These are phyloP conservation scores for Dactylellina drechsleri DNA, from an alignment of 2,329 filamentous ascomycete genomes.

Conservation along the genomic window DNA sequence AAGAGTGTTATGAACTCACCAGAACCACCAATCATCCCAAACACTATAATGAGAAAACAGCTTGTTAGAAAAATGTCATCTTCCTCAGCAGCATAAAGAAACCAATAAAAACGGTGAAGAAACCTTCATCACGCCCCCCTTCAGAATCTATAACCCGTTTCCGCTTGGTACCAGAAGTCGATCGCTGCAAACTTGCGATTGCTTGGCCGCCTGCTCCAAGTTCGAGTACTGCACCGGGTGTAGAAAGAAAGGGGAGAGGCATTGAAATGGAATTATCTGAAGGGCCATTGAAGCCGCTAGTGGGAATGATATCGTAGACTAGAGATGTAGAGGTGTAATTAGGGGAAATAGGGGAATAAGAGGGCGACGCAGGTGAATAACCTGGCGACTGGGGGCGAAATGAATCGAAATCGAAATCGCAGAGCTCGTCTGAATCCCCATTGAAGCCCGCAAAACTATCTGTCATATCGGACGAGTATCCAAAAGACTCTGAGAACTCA, in stretches of 20 bases:
- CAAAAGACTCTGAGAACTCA: not conserved
- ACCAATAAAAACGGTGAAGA: too few species aligned
- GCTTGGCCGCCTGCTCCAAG: not conserved
- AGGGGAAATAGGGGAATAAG: not conserved
- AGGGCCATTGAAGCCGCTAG: too few species aligned
- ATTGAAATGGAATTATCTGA: too few species aligned
- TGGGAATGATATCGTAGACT: too few species aligned
- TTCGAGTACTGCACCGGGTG: too few species aligned
- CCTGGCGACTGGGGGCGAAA: not conserved
- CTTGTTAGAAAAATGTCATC: not conserved
- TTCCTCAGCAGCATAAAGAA: not conserved
- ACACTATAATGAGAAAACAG: not conserved
- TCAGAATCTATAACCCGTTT: not conserved
- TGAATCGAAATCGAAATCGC: slow-evolving; percentile 10
- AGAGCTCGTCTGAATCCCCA: too few species aligned
- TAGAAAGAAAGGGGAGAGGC: too few species aligned
- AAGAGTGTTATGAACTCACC: not conserved
- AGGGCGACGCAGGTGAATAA: not conserved
- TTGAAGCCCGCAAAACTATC: too few species aligned
- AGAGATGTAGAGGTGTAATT: too few species aligned
- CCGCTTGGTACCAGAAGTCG: not conserved
- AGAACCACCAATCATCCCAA: not conserved
- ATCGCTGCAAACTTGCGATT: not conserved
- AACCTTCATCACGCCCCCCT: not conserved
- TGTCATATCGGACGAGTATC: not conserved